Conservation (phyloP, 2,329 filamentous ascomycete species). For the Plectosphaerella cucumerina region DNA sequence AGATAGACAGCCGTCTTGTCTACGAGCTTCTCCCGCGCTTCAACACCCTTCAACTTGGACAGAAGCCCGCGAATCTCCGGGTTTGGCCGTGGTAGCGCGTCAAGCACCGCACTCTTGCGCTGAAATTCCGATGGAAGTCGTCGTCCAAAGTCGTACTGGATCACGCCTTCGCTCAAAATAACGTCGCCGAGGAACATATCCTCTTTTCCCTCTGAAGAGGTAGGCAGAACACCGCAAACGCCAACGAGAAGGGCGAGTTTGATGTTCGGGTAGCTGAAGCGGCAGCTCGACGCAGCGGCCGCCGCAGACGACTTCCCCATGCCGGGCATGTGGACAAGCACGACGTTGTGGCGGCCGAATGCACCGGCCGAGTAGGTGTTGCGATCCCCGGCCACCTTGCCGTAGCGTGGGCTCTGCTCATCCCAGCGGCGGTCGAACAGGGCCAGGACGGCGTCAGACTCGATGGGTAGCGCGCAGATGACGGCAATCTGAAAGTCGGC, state of each 20-base stretch:
- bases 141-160: constrained; percentile 25
- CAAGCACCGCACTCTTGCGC: constrained; percentile 15
- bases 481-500: neutral
- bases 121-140: constrained; percentile 15
- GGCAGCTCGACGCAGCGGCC: constrained; percentile 7
- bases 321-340: constrained; percentile 21
- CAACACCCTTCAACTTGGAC: constrained; percentile 18
- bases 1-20: constrained; percentile 8
- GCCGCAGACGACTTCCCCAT: constrained; percentile 21
- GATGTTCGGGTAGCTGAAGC: constrained; percentile 10
- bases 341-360: constrained; percentile 20
- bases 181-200: constrained; percentile 21
- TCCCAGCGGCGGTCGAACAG: constrained; percentile 15
- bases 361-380: constrained; percentile 21
- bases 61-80: constrained; percentile 15
- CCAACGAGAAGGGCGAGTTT: constrained; percentile 11
- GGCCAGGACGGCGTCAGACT: constrained; percentile 13
- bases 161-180: constrained; percentile 20
- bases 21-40: constrained; percentile 5
- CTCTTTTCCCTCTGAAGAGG: neutral
- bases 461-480: constrained; percentile 8
- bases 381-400: constrained; percentile 18
- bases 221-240: constrained; percentile 22
- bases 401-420: constrained; percentile 10
- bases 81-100: constrained; percentile 15